Conservation (phyloP, 2,329 filamentous ascomycete genomes). For the Torrubiellomyces zombiae region DNA sequence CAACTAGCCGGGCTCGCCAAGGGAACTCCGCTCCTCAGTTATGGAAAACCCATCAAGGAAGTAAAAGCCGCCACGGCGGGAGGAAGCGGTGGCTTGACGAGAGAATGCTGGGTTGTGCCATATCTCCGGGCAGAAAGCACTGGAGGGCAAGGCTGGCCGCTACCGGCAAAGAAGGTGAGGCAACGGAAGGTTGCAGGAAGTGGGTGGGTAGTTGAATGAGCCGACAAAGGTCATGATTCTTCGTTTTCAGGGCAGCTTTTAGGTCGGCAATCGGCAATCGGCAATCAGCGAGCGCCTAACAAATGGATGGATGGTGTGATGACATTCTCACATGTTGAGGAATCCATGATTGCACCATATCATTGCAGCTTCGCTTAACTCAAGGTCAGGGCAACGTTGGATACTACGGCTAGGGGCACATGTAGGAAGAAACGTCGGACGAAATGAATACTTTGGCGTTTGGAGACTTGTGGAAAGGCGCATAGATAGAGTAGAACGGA, state of each 20-base stretch:
- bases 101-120: slow-evolving; percentile 74
- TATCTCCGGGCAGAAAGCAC: slow-evolving; percentile 52
- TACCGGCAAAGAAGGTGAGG: slow-evolving; percentile 70
- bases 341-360: too few species aligned
- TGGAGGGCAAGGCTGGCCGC: slow-evolving; percentile 60
- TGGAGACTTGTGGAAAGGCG: too few species aligned
- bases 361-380: too few species aligned
- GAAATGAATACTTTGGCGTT: too few species aligned
- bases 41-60: slow-evolving; percentile 86
- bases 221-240: neutral
- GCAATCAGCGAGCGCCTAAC: too few species aligned
- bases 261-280: too few species aligned
- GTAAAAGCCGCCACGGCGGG: slow-evolving; percentile 29
- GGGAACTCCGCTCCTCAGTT: slow-evolving; percentile 67
- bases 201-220: slow-evolving; percentile 55
- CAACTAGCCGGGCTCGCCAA: slow-evolving; percentile 68
- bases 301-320: too few species aligned
- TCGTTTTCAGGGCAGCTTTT: neutral
- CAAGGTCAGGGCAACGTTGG: too few species aligned
- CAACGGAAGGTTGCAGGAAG: slow-evolving; percentile 58
- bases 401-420: too few species aligned
- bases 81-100: slow-evolving; percentile 21
- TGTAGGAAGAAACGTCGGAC: too few species aligned
- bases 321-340: too few species aligned
- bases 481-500: too few species aligned